Evolutionary conservation across 1,284 basidiomycete genomes (phyloP).

Genomic region (Agaricales sp.): DNA sequence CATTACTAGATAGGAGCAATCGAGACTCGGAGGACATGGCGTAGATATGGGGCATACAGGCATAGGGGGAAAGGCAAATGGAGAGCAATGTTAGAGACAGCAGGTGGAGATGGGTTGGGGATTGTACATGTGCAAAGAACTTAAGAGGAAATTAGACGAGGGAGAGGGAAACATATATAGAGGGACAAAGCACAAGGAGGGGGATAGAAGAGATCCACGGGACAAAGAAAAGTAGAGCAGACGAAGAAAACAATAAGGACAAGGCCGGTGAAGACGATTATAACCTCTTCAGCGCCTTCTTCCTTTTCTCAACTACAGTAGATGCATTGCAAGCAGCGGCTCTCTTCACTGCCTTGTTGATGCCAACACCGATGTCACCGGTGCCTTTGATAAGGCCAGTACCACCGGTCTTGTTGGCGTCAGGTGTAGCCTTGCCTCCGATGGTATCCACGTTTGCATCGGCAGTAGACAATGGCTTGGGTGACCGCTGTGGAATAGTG

Average conservation of each 20-base stretch:
- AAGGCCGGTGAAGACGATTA: conserved; percentile 19
- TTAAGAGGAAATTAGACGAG: no score
- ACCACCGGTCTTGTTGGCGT: conserved; percentile 17
- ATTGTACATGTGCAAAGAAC: no score
- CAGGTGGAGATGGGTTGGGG: no score
- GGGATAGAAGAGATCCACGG: no score
- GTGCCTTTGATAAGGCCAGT: conserved; percentile 11
- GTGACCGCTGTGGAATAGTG: conserved; percentile 38
- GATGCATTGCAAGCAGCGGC: conserved; percentile 40
- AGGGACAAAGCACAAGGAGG: no score
- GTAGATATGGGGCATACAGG: no score
- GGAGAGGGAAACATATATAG: no score
- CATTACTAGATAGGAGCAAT: no score
- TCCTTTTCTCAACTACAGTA: conserved; percentile 63
- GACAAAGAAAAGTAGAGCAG: no score
- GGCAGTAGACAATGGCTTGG: conserved; percentile 53
- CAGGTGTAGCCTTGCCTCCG: conserved; percentile 12
- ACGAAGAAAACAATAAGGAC: conserved; percentile 4
- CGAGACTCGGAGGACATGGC: no score
- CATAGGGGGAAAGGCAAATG: no score
- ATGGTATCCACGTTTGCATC: conserved; percentile 50
- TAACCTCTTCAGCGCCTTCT: conserved; percentile 75
- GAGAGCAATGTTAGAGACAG: no score
- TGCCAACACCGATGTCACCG: neutral
- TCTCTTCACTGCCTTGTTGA: conserved; percentile 55